Conservation (phyloP, 495 filamentous ascomycete genomes). For the Hamigera avellanea region DNA sequence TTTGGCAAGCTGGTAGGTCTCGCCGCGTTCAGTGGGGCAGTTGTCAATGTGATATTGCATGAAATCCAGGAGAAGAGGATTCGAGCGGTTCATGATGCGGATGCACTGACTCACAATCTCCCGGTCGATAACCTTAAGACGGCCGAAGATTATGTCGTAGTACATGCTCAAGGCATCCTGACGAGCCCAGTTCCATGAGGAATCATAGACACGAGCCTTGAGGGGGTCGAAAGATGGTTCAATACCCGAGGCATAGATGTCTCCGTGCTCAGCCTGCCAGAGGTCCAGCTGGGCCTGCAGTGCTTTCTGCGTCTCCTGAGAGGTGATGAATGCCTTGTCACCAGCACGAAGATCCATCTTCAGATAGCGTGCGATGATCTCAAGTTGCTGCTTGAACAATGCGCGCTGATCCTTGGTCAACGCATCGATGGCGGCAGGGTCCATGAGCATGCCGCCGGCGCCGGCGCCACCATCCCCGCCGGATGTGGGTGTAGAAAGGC, state of each 20-base stretch:
- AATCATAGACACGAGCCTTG: slow-evolving; percentile 95
- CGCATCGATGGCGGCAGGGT: slow-evolving; percentile 91
- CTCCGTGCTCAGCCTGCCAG: slow-evolving; percentile 91
- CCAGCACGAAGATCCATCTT: slow-evolving; percentile 93
- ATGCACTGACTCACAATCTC: slow-evolving; percentile 99
- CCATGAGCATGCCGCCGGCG: slow-evolving; percentile 91
- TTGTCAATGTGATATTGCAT: slow-evolving; percentile 99
- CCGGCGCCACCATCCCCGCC: slow-evolving; percentile 63
- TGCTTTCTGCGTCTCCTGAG: slow-evolving; percentile 70
- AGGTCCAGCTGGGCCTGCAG: slow-evolving; percentile 89
- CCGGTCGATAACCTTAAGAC: slow-evolving; percentile 83
- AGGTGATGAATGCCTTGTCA: slow-evolving; percentile 81
- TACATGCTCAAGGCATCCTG: slow-evolving; percentile 98
- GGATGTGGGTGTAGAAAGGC: slow-evolving; percentile 61
- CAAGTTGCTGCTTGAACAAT: slow-evolving; percentile 94
- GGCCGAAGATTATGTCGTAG: slow-evolving; percentile 97
- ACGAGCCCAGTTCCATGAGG: slow-evolving; percentile 98
- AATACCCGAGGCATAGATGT: slow-evolving; percentile 90
- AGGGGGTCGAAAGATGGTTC: slow-evolving; percentile 85
- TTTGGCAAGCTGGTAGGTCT: slow-evolving; percentile 95
- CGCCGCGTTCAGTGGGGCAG: slow-evolving; percentile 90
- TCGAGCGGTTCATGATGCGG: slow-evolving; percentile 97
- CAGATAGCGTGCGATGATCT: slow-evolving; percentile 87
- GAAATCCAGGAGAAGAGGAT: slow-evolving; percentile 88
- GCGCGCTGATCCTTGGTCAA: slow-evolving; percentile 91